Evolutionary conservation across 139 green algal genomes (phyloP), one percentile per base, ranked within the genome.

Genomic region (Chlorokybus atmophyticus): DNA sequence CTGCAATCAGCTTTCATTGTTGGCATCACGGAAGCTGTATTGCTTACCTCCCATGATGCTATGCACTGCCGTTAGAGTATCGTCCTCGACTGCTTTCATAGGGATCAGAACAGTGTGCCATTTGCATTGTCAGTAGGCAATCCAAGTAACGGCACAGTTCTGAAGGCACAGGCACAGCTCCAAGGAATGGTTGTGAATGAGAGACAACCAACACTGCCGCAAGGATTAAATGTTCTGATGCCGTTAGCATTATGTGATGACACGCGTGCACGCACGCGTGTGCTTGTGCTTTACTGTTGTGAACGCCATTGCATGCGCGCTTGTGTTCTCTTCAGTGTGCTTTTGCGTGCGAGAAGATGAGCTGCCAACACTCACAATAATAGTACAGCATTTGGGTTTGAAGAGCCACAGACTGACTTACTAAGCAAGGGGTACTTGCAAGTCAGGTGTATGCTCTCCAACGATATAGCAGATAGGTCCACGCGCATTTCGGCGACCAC

Each of bases 391-490:
- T n/a, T n/a, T n/a, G n/a, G n/a, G n/a, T n/a, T n/a, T n/a, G n/a
- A n/a, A n/a, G n/a, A n/a, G n/a, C n/a, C n/a, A n/a, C n/a, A n/a
- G n/a, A n/a, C n/a, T n/a, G n/a, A n/a, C n/a, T n/a, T n/a, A n/a
- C n/a, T n/a, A n/a, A n/a, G n/a, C n/a, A n/a, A n/a, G n/a, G n/a
- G n/a, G n/a, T n/a, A n/a, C n/a, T n/a, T n/a, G n/a, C n/a, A n/a
- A n/a, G n/a, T n/a, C 54, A 87, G 62, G 26, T 65, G 59, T 29
- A 75, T 55, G 17, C 61, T 40, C 4, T 55, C 29, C 3, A 27
- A 29, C 30, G 51, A 42, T 27, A 86, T 68, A 5, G 76, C 79
- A 65, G 73, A 93, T 19, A 94, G n/a, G 67, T 94, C 86, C 6
- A 87, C 52, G n/a, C 60, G 68, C 1, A 90, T 70, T 2, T 81